Conservation (phyloP, 805 yeast genomes). For the Priceomyces haplophilus region DNA sequence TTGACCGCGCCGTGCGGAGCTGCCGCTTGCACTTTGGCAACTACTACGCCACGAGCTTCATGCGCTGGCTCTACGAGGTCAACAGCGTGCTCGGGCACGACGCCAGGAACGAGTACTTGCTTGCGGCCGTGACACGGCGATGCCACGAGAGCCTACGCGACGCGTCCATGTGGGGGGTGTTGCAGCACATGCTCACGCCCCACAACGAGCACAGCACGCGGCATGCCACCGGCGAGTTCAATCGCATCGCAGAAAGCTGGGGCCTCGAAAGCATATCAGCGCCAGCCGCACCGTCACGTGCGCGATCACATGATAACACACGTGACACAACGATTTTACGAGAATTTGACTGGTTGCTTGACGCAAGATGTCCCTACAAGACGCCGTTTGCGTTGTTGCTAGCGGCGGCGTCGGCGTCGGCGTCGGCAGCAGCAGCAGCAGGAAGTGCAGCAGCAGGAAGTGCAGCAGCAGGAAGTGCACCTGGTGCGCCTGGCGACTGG, state of each 20-base stretch:
- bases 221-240: slow-evolving; percentile 8
- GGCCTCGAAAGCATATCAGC: neutral
- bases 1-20: slow-evolving; percentile 23
- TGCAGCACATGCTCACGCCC: slow-evolving; percentile 7
- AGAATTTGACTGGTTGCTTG: slow-evolving; percentile 9
- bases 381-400: slow-evolving; percentile 7
- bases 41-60: slow-evolving; percentile 33
- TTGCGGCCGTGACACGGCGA: slow-evolving; percentile 3
- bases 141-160: slow-evolving; percentile 19
- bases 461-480: too few species aligned
- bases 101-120: slow-evolving; percentile 2
- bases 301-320: too few species aligned
- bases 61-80: slow-evolving; percentile 28
- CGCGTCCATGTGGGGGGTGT: slow-evolving; percentile 22
- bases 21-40: slow-evolving; percentile 37
- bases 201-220: neutral
- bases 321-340: neutral
- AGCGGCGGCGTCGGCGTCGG: too few species aligned
- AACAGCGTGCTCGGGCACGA: slow-evolving; percentile 1
- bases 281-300: too few species aligned
- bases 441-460: too few species aligned
- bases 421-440: too few species aligned
- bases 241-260: neutral
- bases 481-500: too few species aligned
- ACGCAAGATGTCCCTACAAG: slow-evolving; percentile 5